phyloP scores from a whole-genome alignment of 495 filamentous ascomycete species.

The Neurospora sp. region DNA sequence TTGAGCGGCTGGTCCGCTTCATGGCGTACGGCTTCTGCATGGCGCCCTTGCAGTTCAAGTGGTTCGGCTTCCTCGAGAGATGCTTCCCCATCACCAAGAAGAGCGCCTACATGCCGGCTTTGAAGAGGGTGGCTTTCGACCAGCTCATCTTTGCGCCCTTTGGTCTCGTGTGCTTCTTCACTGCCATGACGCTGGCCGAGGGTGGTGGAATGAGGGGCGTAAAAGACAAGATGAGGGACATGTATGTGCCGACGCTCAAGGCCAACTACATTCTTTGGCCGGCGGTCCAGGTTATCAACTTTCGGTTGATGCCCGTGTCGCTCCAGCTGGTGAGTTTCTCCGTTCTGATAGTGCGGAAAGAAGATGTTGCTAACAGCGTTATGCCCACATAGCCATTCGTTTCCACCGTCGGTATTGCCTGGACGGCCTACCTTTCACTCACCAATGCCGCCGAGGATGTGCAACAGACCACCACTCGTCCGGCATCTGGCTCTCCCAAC shows the following conservation, averaged over 20 bases:
- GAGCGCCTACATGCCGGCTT: constrained; percentile 58
- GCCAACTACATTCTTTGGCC: constrained; percentile 97
- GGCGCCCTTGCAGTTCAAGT: constrained; percentile 93
- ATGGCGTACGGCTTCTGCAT: constrained; percentile 95
- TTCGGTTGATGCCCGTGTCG: constrained; percentile 86
- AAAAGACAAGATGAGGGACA: constrained; percentile 76
- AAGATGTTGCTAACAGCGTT: neutral
- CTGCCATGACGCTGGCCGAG: constrained; percentile 92
- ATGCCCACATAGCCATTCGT: constrained; percentile 71
- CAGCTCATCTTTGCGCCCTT: constrained; percentile 93
- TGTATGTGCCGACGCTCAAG: constrained; percentile 88
- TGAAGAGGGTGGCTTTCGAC: constrained; percentile 87
- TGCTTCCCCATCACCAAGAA: constrained; percentile 77
- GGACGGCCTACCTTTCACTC: constrained; percentile 97
- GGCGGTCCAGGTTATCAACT: constrained; percentile 92
- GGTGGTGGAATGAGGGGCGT: constrained; percentile 79
- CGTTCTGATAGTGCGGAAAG: neutral
- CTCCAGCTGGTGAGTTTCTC: constrained; percentile 79
- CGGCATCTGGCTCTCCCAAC: constrained; percentile 22
- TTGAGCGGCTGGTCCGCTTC: constrained; percentile 84
- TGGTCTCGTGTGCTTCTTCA: constrained; percentile 86
- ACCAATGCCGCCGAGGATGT: constrained; percentile 77
- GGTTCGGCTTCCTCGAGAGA: constrained; percentile 81
- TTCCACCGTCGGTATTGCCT: constrained; percentile 91
- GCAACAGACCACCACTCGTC: constrained; percentile 4